Evolutionary conservation across 768 basidiomycete species (phyloP), one percentile per base, ranked within the genome.

Genomic region (Rhodotorula taiwanensis): DNA sequence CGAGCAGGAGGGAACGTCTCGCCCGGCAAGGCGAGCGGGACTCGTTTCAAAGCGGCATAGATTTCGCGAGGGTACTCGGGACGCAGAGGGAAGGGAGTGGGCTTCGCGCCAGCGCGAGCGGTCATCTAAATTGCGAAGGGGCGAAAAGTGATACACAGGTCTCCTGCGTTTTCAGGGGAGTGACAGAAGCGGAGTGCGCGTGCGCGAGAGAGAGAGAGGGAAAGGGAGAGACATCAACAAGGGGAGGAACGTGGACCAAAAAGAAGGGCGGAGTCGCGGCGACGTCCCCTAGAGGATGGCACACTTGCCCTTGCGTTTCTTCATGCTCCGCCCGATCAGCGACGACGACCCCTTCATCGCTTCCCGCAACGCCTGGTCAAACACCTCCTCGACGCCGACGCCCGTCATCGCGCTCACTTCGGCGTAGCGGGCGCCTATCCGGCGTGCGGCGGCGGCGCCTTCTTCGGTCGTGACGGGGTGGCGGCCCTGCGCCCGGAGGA

Each of bases 401-500:
- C 92, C 89, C n/a, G 84, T 85, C 79, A 94, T 97, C 50, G 93
- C 89, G 39, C 86, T 88, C 76, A 95, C 98, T 76, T 99, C 94
- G 65, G 86, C 80, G 75, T 98, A 99, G 75, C 84, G 82, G 34
- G 73, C 77, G 30, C 92, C 91, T 55, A 99, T 98, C 72, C 93
- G 89, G 72, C 84, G 84, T 30, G 94, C 94, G 30, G 94, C 86
- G n/a, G 78, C 79, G 5, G 79, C 81, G 2, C 94, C 95, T 72
- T 91, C 89, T 67, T 87, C 86, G 5, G 86, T 75, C 2, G 87
- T 83, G 66, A 99, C 83, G 9, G 95, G 88, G 27, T 63, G 71
- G 0, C 75, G 74, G 0, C 76, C 94, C 72, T 98, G 94, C 2
- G 95, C 93, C 48, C 83, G 82, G 69, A 98, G 81, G 85, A 92